Evolutionary conservation across 2,329 filamentous ascomycete species (phyloP).

Genomic region (Chaetomium sp.): DNA sequence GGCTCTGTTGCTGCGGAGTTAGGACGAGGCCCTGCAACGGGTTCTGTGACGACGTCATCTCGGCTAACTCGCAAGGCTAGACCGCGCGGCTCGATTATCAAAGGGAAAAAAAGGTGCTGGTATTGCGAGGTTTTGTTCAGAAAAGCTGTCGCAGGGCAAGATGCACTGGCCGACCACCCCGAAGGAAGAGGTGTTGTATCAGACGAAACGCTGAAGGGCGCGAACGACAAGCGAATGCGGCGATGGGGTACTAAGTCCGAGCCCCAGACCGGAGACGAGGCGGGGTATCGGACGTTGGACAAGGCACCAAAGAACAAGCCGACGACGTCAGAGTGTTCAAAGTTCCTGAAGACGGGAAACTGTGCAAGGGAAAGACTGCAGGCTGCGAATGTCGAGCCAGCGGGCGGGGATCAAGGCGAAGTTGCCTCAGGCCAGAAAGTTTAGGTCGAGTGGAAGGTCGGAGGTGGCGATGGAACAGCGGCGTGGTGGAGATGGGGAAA

Average conservation of each 20-base stretch:
- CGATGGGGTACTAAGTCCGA: conserved; percentile 23
- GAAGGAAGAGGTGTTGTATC: neutral
- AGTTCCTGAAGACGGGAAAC: neutral
- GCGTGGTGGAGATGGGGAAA: conserved; percentile 10
- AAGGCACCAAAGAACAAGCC: conserved; percentile 7
- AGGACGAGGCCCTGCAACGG: conserved; percentile 64
- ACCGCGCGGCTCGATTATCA: conserved; percentile 6
- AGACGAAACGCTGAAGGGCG: neutral
- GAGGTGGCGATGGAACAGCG: conserved; percentile 6
- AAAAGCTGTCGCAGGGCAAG: neutral
- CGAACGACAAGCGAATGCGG: conserved; percentile 6
- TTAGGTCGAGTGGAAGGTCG: neutral
- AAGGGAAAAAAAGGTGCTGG: neutral
- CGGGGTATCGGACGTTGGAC: conserved; percentile 22
- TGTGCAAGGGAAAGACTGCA: neutral
- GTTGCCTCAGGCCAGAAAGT: neutral
- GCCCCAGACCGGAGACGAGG: conserved; percentile 4
- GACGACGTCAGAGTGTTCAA: conserved; percentile 17
- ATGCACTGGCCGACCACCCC: neutral
- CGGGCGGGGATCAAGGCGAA: conserved; percentile 3
- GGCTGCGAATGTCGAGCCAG: neutral
- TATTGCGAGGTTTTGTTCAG: neutral
- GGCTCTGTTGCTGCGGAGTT: conserved; percentile 74
- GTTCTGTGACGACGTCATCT: conserved; percentile 56
- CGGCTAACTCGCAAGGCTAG: conserved; percentile 30